These are phyloP conservation scores for Pouteria glomerata DNA, from an alignment of 148 eudicot species.

Conservation along the genomic window DNA sequence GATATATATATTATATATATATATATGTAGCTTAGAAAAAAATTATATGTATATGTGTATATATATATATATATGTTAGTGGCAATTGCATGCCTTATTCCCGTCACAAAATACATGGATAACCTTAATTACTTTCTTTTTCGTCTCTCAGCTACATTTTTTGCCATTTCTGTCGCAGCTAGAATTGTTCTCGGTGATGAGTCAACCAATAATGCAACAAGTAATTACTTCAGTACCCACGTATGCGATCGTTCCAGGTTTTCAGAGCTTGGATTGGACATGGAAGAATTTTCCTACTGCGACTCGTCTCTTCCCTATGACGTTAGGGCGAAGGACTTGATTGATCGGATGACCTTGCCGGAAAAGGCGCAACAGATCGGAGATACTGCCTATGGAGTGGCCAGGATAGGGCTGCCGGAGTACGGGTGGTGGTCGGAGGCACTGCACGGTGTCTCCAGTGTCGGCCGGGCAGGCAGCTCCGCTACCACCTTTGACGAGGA, in stretches of 20 bases:
- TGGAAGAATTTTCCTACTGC: constrained; percentile 22
- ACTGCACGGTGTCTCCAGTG: constrained; percentile 54
- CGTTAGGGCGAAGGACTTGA: constrained; percentile 35
- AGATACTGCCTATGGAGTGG: constrained; percentile 39
- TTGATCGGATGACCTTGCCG: constrained; percentile 30
- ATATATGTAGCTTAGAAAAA: too few species aligned
- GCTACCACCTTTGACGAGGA: constrained; percentile 18
- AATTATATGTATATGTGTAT: background rate
- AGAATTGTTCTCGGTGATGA: background rate
- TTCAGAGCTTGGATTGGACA: background rate
- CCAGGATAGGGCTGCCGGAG: constrained; percentile 39
- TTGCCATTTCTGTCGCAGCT: background rate
- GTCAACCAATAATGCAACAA: background rate
- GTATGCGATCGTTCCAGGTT: constrained; percentile 7
- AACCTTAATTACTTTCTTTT: background rate
- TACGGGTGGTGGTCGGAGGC: constrained; percentile 85
- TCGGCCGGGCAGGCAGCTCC: constrained; percentile 15
- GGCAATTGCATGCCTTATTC: background rate
- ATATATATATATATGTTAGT: background rate
- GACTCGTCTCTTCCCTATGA: constrained; percentile 22
- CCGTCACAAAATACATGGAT: background rate
- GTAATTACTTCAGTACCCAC: background rate
- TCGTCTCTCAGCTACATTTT: background rate
- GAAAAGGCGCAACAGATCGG: constrained; percentile 45
- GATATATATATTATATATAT: too few species aligned